Percentiles rank a stretch among this genome's conserved stretches.
phyloP scores from a whole-genome alignment of 192 early-diverging fungal species.

The Podila epicladia region DNA sequence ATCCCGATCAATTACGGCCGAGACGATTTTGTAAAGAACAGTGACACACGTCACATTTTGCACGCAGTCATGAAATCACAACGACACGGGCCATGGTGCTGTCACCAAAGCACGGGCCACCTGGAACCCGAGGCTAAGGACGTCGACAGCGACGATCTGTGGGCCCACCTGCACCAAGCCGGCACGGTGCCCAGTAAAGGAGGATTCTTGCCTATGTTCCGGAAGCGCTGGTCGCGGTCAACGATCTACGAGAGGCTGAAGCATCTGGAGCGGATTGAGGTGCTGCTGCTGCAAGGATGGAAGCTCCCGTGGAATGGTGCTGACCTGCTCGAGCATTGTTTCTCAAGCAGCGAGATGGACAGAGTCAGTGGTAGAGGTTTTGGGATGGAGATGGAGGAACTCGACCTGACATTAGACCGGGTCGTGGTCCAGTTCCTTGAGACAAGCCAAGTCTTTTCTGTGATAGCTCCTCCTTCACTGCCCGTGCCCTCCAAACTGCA shows the following conservation, averaged over 20 bases:
- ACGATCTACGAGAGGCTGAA: neutral
- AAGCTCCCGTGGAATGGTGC: neutral
- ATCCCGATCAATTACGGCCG: neutral
- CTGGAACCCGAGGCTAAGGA: no score
- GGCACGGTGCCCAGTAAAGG: no score
- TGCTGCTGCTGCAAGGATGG: neutral
- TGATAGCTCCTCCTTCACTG: neutral
- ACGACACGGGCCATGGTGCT: no score
- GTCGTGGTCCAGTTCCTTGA: neutral
- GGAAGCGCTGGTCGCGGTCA: neutral
- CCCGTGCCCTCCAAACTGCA: neutral
- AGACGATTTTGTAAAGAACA: neutral
- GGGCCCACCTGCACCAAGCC: no score
- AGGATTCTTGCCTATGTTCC: neutral
- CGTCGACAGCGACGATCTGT: no score
- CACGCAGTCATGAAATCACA: no score
- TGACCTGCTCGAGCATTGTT: neutral
- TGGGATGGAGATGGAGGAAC: neutral
- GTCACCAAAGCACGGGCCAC: no score
- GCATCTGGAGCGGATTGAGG: conserved; percentile 1
- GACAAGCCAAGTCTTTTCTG: neutral
- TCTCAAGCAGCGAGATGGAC: neutral
- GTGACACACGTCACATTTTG: no score
- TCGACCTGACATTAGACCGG: neutral
- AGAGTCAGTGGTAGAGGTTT: neutral